These are phyloP conservation scores for Aspergillus neotritici DNA, from an alignment of 2,329 filamentous ascomycete species.

Conservation along the genomic window DNA sequence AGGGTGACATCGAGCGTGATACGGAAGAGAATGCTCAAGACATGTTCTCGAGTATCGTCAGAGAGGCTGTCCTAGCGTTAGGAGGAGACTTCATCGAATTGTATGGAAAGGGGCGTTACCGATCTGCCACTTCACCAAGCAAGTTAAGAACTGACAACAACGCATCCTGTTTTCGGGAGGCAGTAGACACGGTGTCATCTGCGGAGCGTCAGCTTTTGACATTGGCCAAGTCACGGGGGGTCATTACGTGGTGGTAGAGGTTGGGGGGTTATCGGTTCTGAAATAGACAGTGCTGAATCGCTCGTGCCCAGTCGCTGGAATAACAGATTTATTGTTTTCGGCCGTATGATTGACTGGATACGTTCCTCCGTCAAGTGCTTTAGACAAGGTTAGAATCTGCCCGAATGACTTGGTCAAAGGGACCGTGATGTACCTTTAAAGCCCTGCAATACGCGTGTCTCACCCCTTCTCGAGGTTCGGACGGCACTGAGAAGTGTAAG, in stretches of 20 bases:
- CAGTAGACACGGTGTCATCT: conserved; percentile 13
- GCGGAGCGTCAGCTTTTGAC: conserved; percentile 2
- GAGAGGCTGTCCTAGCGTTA: conserved; percentile 26
- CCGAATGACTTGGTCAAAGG: not conserved
- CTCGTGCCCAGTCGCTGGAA: conserved; percentile 56
- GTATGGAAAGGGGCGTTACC: conserved; percentile 18
- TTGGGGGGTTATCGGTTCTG: conserved; percentile 24
- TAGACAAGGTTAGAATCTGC: conserved; percentile 9
- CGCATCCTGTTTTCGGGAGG: conserved; percentile 11
- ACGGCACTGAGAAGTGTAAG: conserved; percentile 37
- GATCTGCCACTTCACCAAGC: conserved; percentile 25
- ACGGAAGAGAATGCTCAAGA: conserved; percentile 31
- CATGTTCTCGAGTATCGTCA: conserved; percentile 26
- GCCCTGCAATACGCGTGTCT: conserved; percentile 55
- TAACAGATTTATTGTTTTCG: conserved; percentile 42
- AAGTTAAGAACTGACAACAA: conserved; percentile 33
- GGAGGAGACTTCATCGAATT: conserved; percentile 1
- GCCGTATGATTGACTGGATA: conserved; percentile 34
- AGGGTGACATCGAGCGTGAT: conserved; percentile 33
- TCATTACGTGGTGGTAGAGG: conserved; percentile 18
- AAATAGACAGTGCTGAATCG: conserved; percentile 40
- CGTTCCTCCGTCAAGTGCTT: conserved; percentile 26
- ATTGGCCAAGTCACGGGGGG: not conserved
- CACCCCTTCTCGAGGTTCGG: conserved; percentile 52
- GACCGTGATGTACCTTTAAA: conserved; percentile 44